A percentile compares a stretch with the other conserved stretches of the same genome.
Conservation (phyloP, 345 rosid species). For the Eucalyptus dawsonii region DNA sequence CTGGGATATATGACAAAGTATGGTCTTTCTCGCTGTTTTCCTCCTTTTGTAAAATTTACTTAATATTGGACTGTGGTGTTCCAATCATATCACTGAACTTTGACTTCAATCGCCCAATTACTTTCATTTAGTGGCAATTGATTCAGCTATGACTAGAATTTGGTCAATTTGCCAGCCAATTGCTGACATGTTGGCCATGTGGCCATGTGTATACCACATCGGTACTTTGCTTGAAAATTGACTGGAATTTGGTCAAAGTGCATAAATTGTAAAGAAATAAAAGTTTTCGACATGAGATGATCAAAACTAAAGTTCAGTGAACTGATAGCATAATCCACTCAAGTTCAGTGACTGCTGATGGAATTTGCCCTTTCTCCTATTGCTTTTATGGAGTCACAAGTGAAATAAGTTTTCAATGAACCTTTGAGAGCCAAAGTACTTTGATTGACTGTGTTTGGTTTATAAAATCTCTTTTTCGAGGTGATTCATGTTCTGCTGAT, state of each 20-base stretch:
- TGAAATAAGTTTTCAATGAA: neutral
- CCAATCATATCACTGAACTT: neutral
- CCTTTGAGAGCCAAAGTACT: neutral
- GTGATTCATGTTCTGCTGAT: neutral
- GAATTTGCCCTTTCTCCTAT: neutral
- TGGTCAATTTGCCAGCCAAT: neutral
- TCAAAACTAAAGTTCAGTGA: neutral
- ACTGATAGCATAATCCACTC: neutral
- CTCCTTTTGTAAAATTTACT: neutral
- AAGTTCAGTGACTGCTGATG: neutral
- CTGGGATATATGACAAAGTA: constrained; percentile 93
- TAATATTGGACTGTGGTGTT: neutral
- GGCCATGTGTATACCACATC: neutral
- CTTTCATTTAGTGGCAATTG: neutral
- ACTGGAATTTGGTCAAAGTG: neutral
- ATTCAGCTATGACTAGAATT: neutral
- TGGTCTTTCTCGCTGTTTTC: neutral
- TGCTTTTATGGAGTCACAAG: neutral
- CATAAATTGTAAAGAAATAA: neutral
- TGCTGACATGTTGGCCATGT: neutral
- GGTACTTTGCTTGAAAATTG: neutral
- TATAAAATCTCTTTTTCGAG: neutral
- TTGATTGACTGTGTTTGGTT: neutral
- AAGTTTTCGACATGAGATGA: neutral
- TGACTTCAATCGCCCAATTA: neutral